Base-by-base conservation (phyloP, 1,284 basidiomycete species). In the Mycosarcoma mackinlayi region DNA sequence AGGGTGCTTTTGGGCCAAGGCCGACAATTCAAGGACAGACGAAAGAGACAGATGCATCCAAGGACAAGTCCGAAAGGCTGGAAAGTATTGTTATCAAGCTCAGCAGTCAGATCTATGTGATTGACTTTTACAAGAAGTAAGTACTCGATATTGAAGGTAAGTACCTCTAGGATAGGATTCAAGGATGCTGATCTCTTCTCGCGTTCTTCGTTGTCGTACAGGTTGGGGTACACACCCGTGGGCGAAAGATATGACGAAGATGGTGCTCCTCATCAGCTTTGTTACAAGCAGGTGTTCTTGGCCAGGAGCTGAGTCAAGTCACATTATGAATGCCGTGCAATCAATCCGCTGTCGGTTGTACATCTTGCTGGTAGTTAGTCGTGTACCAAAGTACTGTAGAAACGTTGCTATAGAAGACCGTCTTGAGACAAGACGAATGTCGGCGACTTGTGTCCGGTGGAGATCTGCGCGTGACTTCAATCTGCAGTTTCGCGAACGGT, bases 1-100 rank as follows among this genome's bases (percentile, higher is more conserved):
- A 62, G 25, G 68, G 68, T 13, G 69, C 63, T 1, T 72, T 72
- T 19, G 63, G 63, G 6, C 69, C 63, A 2, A 51, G 51, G 23
- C 44, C 54, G 18, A 55, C 46, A 5, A 23, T 30, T 10, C 38
- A 52, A 33, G 45, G 30, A 11, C 23, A 35, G 14, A 34, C n/a
- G 8, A 13, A 38, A 2, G 33, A 19, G 1, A 8, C n/a, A 1
- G 21, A 4, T 2, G 33, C 21, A 7, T 25, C 11, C 1, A 28
- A 41, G 6, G 27, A 56, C 14, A 38, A 44, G 4, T 19, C 33
- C 7, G 18, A 57, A 41, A 60, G 28, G 35, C 37, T 66, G 13
- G 54, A 71, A 13, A 55, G 62, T 25, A 71, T 71, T 37, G 35
- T 71, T 14, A 67, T 72, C 69, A 72, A 67, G 60, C 42, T 72